These are phyloP conservation scores for Termitomyces sp. DNA, from an alignment of 768 basidiomycete genomes.

Conservation along the genomic window DNA sequence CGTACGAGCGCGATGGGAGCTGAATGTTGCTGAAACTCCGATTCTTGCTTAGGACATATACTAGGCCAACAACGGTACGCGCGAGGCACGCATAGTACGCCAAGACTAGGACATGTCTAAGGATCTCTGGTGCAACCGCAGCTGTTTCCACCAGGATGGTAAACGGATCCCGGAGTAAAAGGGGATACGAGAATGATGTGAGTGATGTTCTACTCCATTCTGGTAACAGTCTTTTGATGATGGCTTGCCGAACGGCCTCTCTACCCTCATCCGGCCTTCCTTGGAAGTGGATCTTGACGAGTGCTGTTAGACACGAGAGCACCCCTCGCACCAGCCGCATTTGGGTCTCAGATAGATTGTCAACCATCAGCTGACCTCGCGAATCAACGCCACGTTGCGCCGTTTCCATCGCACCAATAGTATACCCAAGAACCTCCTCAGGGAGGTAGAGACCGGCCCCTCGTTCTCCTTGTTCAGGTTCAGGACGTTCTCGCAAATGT, in stretches of 20 bases:
- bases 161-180: constrained; percentile 87
- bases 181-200: constrained; percentile 76
- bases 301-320: constrained; percentile 58
- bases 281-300: constrained; percentile 66
- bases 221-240: constrained; percentile 84
- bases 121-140: constrained; percentile 82
- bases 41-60: constrained; percentile 75
- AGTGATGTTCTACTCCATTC: constrained; percentile 89
- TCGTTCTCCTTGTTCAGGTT: constrained; percentile 66
- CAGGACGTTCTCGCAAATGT: constrained; percentile 72
- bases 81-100: constrained; percentile 89
- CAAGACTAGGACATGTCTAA: constrained; percentile 83
- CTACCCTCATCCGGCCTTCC: constrained; percentile 67
- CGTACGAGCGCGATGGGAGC: constrained; percentile 43
- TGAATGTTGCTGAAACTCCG: constrained; percentile 46
- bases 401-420: constrained; percentile 76
- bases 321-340: constrained; percentile 73
- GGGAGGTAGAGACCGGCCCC: constrained; percentile 88
- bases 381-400: constrained; percentile 63
- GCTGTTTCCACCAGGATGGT: constrained; percentile 87
- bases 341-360: constrained; percentile 75
- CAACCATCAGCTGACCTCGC: constrained; percentile 50
- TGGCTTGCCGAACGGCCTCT: constrained; percentile 74
- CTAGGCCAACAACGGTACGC: constrained; percentile 78
- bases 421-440: constrained; percentile 87